Base-by-base conservation (phyloP, 495 filamentous ascomycete genomes). In the Cercophora newfieldiana region DNA sequence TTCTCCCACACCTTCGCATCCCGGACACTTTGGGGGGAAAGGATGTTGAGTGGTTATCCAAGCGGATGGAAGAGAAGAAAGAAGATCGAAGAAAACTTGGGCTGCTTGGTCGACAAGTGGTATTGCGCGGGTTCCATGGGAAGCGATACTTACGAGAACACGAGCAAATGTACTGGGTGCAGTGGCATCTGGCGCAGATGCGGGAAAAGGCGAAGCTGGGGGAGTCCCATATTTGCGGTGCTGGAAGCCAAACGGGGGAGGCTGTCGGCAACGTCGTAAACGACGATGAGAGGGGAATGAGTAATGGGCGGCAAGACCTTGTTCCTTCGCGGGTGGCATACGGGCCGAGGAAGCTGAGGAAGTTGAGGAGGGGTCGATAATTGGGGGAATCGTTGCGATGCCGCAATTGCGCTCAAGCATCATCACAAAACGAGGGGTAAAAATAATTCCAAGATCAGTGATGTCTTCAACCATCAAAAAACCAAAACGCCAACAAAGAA, bases 101-200 rank as follows among this genome's bases (percentile, higher is more conserved):
- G 37, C 85, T 90, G 86, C 81, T 82, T 69, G 85, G 83, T 0
- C 77, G 87, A 21, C 74, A 81, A 29, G 87, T 87, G 64, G 87
- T 89, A 4, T 83, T 87, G 58, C 85, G 84, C 61, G 84, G 80
- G 14, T 89, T 90, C 74, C 83, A 82, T 30, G 83, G 83, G 3
- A 85, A 88, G 50, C 78, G 88, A 0, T 90, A 89, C 66, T 81
- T 90, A 16, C 81, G 87, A 26, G 87, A 90, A 71, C 87, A 90
- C 70, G 87, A 90, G 71, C 87, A 90, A 71, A 88, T 88, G 87
- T 82, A 88, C 22, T 89, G 87, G 87, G 83, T 88, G 28, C 69
- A 71, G 60, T 72, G 71, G 71, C 69, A 69, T 59, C 18, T 68
- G 59, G 68, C 68, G 0, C 21, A 59, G 14, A 72, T 72, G 65